A percentile compares a stretch with the other conserved stretches of the same genome.
Conservation (phyloP, 2,329 filamentous ascomycete genomes). For the Corniculantispora saksenae region DNA sequence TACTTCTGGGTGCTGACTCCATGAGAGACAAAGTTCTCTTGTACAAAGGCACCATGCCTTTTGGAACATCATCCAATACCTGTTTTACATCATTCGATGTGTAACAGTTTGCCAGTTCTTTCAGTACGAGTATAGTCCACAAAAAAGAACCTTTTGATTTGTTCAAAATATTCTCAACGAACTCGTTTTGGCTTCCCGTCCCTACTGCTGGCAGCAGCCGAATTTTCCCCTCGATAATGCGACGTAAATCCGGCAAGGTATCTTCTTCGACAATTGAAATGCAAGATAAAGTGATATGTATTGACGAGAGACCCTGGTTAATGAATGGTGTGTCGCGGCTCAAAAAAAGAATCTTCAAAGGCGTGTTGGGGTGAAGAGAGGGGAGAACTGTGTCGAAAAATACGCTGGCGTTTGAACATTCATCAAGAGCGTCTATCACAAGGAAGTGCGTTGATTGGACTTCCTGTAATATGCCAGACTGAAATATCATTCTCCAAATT, state of each 20-base stretch:
- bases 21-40: conserved; percentile 33
- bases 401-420: conserved; percentile 28
- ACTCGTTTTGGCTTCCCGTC: conserved; percentile 22
- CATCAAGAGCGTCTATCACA: conserved; percentile 38
- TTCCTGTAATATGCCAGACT: conserved; percentile 27
- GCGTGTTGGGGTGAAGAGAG: conserved; percentile 20
- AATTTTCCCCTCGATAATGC: not conserved
- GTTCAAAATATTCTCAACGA: conserved; percentile 34
- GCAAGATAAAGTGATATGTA: not conserved
- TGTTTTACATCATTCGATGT: conserved; percentile 32
- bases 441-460: conserved; percentile 27
- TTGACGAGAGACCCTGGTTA: not conserved
- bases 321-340: conserved; percentile 22
- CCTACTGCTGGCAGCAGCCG: not conserved
- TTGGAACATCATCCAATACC: conserved; percentile 34
- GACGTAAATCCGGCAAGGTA: not conserved
- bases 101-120: conserved; percentile 31
- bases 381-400: conserved; percentile 27
- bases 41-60: conserved; percentile 38
- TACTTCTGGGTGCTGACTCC: conserved; percentile 28
- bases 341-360: conserved; percentile 28
- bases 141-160: conserved; percentile 40
- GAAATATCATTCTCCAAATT: conserved; percentile 32
- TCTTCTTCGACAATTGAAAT: not conserved
- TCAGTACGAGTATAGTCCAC: conserved; percentile 37